A percentile compares a stretch with the other conserved stretches of the same genome.
Conservation (phyloP, 2,329 filamentous ascomycete species). For the Chaetomium sp. region DNA sequence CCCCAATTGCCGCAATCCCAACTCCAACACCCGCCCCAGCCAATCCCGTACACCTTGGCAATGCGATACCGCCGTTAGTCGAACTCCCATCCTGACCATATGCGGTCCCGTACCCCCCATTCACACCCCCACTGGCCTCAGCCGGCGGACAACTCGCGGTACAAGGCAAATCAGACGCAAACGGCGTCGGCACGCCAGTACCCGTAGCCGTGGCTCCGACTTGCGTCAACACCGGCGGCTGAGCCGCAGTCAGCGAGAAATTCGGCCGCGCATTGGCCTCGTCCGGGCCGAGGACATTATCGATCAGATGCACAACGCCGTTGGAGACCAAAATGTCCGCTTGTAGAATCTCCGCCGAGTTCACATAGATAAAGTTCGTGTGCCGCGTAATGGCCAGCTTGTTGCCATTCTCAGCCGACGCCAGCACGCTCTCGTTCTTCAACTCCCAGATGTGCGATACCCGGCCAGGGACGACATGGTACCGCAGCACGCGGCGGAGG, state of each 20-base stretch:
- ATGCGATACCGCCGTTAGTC: slow-evolving; percentile 7
- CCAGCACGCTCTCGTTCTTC: slow-evolving; percentile 40
- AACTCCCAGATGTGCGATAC: slow-evolving; percentile 45
- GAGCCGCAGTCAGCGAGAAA: slow-evolving; percentile 28
- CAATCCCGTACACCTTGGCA: slow-evolving; percentile 16
- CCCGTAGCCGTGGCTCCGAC: slow-evolving; percentile 23
- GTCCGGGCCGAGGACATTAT: slow-evolving; percentile 45
- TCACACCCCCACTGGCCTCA: background rate
- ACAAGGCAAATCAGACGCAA: slow-evolving; percentile 39
- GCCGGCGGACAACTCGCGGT: slow-evolving; percentile 21
- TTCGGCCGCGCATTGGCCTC: slow-evolving; percentile 31
- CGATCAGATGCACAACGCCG: slow-evolving; percentile 53
- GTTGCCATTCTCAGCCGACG: slow-evolving; percentile 26
- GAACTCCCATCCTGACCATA: background rate
- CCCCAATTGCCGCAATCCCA: slow-evolving; percentile 8
- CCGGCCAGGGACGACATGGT: slow-evolving; percentile 49
- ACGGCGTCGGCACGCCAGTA: slow-evolving; percentile 25
- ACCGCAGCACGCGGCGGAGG: slow-evolving; percentile 41
- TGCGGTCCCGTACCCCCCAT: background rate
- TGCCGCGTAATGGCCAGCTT: slow-evolving; percentile 43
- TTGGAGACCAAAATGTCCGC: slow-evolving; percentile 50
- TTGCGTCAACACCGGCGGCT: slow-evolving; percentile 30
- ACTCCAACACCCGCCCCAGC: slow-evolving; percentile 8
- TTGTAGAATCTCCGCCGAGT: slow-evolving; percentile 45
- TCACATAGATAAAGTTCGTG: slow-evolving; percentile 38